Percentiles rank a stretch among this genome's conserved stretches.
phyloP scores from a whole-genome alignment of 495 filamentous ascomycete species.

The Xylaria longipes region DNA sequence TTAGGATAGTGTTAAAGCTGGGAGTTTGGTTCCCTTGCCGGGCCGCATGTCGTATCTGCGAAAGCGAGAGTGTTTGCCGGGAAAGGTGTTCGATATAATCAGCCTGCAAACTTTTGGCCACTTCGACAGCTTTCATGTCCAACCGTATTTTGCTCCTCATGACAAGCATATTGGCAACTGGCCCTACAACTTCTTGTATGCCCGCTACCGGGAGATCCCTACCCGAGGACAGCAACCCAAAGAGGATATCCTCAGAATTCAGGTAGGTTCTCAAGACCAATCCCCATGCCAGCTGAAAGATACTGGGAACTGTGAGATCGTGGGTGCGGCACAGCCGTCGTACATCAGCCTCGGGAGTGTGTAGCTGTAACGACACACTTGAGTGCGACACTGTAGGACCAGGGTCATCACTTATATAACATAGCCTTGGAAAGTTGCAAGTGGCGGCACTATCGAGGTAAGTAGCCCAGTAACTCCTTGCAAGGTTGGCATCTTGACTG shows the following conservation, averaged over 20 bases:
- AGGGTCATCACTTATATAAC: background rate
- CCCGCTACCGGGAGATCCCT: constrained; percentile 53
- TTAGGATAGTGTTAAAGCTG: constrained; percentile 58
- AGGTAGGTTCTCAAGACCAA: constrained; percentile 43
- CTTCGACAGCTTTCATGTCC: constrained; percentile 33
- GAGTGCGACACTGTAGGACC: constrained; percentile 5
- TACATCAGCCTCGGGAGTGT: constrained; percentile 4
- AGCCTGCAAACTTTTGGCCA: constrained; percentile 52
- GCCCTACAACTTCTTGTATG: constrained; percentile 54
- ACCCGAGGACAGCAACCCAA: constrained; percentile 62
- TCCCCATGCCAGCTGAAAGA: constrained; percentile 52
- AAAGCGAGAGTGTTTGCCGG: constrained; percentile 54
- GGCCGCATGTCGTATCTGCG: constrained; percentile 10
- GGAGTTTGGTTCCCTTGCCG: constrained; percentile 16
- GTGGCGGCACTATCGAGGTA: constrained; percentile 58
- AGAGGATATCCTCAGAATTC: constrained; percentile 49
- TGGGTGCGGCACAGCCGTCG: constrained; percentile 20
- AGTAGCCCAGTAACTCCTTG: constrained; percentile 56
- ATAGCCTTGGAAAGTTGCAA: constrained; percentile 55
- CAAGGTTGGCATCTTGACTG: background rate
- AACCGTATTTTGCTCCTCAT: constrained; percentile 51
- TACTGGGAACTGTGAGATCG: constrained; percentile 37
- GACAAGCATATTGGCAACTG: constrained; percentile 66
- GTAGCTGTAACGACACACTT: background rate
- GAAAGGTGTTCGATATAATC: constrained; percentile 52